These are phyloP conservation scores for Leccinum aurantiacum DNA, from an alignment of 768 basidiomycete genomes.

Conservation along the genomic window DNA sequence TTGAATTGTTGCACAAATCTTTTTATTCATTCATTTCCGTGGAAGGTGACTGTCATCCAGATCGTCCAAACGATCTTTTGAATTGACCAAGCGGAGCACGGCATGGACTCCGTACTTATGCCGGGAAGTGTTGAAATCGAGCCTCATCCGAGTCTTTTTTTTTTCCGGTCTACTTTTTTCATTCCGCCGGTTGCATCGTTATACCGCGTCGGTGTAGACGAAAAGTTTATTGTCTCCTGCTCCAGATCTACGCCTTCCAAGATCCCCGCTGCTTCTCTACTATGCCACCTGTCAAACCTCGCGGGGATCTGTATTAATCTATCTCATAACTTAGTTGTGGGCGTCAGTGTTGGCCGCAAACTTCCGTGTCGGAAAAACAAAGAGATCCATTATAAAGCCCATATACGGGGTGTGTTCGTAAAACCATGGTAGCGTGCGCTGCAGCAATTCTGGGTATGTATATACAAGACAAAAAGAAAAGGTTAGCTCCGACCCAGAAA, in stretches of 20 bases:
- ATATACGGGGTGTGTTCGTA: not conserved
- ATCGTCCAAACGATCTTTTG: conserved; percentile 17
- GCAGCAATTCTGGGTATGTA: conserved; percentile 25
- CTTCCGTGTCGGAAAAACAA: conserved; percentile 1
- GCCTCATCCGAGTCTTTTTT: not conserved
- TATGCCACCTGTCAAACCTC: conserved; percentile 1
- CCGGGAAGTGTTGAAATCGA: not conserved
- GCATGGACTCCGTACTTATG: not conserved
- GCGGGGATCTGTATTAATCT: not conserved
- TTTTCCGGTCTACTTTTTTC: not conserved
- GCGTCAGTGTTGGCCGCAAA: not conserved
- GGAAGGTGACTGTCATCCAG: conserved; percentile 1
- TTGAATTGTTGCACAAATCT: not conserved
- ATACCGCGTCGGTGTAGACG: conserved; percentile 1
- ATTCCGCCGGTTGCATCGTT: not conserved
- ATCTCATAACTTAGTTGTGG: conserved; percentile 3
- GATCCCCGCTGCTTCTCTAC: conserved; percentile 21
- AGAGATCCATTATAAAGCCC: conserved; percentile 7
- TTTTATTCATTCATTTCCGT: not conserved
- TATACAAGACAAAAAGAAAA: conserved; percentile 21
- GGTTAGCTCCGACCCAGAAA: conserved; percentile 5
- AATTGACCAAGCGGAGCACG: conserved; percentile 11
- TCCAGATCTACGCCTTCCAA: conserved; percentile 15
- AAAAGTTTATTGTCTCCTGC: conserved; percentile 10
- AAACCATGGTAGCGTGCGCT: conserved; percentile 6